Percentiles rank a stretch among this genome's conserved stretches.
phyloP scores from a whole-genome alignment of 148 eudicot species.

The Diospyros lotus region DNA sequence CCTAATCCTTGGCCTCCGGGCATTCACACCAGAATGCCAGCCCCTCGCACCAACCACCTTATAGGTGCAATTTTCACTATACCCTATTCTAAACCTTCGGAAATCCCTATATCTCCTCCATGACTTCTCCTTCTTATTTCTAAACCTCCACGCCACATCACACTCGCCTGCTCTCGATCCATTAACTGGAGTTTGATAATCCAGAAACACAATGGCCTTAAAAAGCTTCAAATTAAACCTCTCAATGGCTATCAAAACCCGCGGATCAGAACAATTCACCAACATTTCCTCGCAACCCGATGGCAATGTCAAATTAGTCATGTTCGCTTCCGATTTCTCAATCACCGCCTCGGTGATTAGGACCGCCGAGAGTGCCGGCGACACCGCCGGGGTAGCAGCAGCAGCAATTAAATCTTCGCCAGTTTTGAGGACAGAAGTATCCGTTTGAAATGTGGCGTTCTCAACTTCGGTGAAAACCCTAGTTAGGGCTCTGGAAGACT shows the following conservation, averaged over 20 bases:
- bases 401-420: conserved; percentile 57
- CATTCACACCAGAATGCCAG: conserved; percentile 91
- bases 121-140: conserved; percentile 82
- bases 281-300: conserved; percentile 40
- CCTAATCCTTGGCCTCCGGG: conserved; percentile 59
- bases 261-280: conserved; percentile 82
- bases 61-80: conserved; percentile 56
- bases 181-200: conserved; percentile 62
- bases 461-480: conserved; percentile 58
- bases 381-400: conserved; percentile 27
- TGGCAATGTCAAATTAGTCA: conserved; percentile 24
- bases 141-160: conserved; percentile 88
- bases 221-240: conserved; percentile 65
- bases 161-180: conserved; percentile 69
- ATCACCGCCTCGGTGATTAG: conserved; percentile 53
- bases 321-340: conserved; percentile 41
- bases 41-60: conserved; percentile 62
- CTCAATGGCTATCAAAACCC: conserved; percentile 64
- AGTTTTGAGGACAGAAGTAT: conserved; percentile 68
- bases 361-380: conserved; percentile 13
- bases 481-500: conserved; percentile 80
- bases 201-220: conserved; percentile 65
- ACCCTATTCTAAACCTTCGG: conserved; percentile 69
- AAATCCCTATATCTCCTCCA: conserved; percentile 94
- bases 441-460: conserved; percentile 80